These are phyloP conservation scores for Coemansia sp. DNA, from an alignment of 192 early-diverging fungal species.

Conservation along the genomic window DNA sequence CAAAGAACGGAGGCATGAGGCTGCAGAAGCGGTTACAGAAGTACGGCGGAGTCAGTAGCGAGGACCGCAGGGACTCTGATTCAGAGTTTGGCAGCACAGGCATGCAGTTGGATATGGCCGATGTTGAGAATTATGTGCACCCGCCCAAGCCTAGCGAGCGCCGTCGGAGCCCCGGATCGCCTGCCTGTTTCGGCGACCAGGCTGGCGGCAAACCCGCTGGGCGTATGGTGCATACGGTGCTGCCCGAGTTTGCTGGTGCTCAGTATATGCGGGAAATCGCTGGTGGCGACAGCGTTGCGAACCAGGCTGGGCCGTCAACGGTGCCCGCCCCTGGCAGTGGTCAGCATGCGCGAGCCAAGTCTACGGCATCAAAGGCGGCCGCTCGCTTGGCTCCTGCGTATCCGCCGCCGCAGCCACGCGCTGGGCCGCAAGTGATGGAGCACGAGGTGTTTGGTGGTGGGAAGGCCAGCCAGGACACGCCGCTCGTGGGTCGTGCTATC, in stretches of 20 bases:
- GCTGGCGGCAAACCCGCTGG: constrained; percentile 27
- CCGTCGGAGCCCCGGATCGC: neutral
- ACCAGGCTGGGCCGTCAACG: neutral
- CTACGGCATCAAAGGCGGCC: neutral
- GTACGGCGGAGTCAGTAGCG: constrained; percentile 5
- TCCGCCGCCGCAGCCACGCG: constrained; percentile 23
- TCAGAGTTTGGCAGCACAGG: constrained; percentile 32
- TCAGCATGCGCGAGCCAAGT: neutral
- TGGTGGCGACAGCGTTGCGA: neutral
- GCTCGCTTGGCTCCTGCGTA: neutral
- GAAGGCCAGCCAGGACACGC: neutral
- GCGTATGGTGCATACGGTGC: constrained; percentile 11
- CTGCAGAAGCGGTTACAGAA: constrained; percentile 36
- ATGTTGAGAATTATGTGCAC: constrained; percentile 53
- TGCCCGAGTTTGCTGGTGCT: constrained; percentile 38
- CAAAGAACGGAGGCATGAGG: neutral
- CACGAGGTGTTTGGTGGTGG: constrained; percentile 37
- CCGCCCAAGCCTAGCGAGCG: constrained; percentile 14
- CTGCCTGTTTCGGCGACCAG: constrained; percentile 39
- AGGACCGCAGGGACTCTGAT: constrained; percentile 43
- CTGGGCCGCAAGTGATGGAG: constrained; percentile 43
- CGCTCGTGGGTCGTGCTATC: neutral
- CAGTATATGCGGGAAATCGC: constrained; percentile 44
- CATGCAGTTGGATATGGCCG: constrained; percentile 44
- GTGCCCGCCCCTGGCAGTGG: neutral